phyloP scores from a whole-genome alignment of 2,329 filamentous ascomycete species.

The Pseudocercospora crystallina region DNA sequence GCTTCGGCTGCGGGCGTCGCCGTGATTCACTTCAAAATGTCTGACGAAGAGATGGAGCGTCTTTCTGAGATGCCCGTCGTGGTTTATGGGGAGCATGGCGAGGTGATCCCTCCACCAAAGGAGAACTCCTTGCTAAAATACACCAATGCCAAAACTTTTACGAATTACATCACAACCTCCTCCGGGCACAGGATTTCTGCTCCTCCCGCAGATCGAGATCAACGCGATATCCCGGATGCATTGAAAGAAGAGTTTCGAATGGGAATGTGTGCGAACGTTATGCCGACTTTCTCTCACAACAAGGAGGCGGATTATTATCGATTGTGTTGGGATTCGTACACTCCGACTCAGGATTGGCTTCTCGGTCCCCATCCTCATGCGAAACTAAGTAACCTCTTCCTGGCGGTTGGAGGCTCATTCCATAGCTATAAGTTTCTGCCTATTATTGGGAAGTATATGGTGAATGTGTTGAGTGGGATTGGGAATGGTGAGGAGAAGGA shows the following conservation, averaged over 20 bases:
- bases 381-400: slow-evolving; percentile 53
- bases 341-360: slow-evolving; percentile 63
- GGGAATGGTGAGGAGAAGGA: slow-evolving; percentile 41
- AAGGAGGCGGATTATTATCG: slow-evolving; percentile 43
- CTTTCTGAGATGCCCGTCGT: slow-evolving; percentile 56
- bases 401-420: slow-evolving; percentile 64
- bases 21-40: slow-evolving; percentile 58
- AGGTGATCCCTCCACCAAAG: slow-evolving; percentile 51
- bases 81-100: slow-evolving; percentile 47
- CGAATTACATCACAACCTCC: slow-evolving; percentile 50
- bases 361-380: slow-evolving; percentile 54
- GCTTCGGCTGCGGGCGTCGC: slow-evolving; percentile 59
- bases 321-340: slow-evolving; percentile 61
- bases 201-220: slow-evolving; percentile 35
- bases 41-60: slow-evolving; percentile 49
- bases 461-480: slow-evolving; percentile 40
- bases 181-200: slow-evolving; percentile 56
- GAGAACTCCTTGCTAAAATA: slow-evolving; percentile 57
- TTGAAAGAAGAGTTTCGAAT: slow-evolving; percentile 19
- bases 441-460: slow-evolving; percentile 60
- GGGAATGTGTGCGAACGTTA: slow-evolving; percentile 23
- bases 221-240: slow-evolving; percentile 14
- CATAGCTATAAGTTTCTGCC: slow-evolving; percentile 58
- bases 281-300: slow-evolving; percentile 36
- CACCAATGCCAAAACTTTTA: slow-evolving; percentile 58